A percentile compares a stretch with the other conserved stretches of the same genome.
phyloP scores from a whole-genome alignment of 164 flowering plant genomes.

The Euptelea pleiosperma region DNA sequence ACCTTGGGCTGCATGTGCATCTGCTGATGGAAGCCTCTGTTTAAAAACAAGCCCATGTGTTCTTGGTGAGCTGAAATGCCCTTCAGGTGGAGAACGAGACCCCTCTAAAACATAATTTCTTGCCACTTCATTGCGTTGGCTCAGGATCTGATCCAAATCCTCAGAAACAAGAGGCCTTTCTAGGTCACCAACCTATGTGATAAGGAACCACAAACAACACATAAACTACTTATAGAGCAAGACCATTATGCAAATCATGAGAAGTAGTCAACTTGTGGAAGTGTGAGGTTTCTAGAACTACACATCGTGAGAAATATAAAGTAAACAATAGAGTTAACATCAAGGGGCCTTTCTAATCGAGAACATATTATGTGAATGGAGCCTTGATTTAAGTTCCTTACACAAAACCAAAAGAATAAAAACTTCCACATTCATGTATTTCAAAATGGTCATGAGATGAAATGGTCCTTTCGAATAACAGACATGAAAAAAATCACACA shows the following conservation, averaged over 20 bases:
- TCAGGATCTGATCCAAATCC: conserved; percentile 28
- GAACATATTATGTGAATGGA: not conserved
- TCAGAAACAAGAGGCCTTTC: conserved; percentile 81
- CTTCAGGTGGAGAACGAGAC: conserved; percentile 45
- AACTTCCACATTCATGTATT: not conserved
- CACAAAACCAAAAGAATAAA: not conserved
- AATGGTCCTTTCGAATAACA: not conserved
- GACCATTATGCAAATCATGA: not conserved
- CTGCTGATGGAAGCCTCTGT: conserved; percentile 42
- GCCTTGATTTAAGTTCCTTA: not conserved
- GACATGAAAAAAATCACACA: too few species aligned
- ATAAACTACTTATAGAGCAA: not conserved
- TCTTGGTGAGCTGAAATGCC: conserved; percentile 36
- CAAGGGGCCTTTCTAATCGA: not conserved
- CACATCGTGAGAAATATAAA: not conserved
- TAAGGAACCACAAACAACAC: conserved; percentile 4
- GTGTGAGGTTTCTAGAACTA: not conserved
- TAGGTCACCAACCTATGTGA: conserved; percentile 58
- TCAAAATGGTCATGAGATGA: too few species aligned
- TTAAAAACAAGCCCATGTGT: conserved; percentile 48
- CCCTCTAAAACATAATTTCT: conserved; percentile 49
- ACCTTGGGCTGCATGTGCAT: conserved; percentile 55
- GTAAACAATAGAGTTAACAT: not conserved
- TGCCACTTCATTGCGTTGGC: conserved; percentile 35
- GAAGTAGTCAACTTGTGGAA: not conserved